Percentiles rank a stretch among this genome's conserved stretches.
These are phyloP conservation scores for Rhododendron henanense DNA, from an alignment of 148 eudicot species.

Conservation along the genomic window DNA sequence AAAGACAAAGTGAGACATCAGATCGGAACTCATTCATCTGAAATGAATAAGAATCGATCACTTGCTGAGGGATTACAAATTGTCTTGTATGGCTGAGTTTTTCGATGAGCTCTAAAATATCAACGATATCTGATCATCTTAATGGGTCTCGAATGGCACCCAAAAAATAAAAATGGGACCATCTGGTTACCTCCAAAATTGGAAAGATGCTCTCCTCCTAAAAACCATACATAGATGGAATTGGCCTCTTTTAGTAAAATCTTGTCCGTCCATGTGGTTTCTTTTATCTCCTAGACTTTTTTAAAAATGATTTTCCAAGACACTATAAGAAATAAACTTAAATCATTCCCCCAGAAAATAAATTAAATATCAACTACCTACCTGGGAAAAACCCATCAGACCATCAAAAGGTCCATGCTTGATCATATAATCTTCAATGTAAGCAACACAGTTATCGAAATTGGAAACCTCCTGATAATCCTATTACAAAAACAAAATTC, in stretches of 20 bases:
- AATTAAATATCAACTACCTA: neutral
- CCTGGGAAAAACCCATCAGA: conserved; percentile 40
- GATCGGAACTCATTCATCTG: neutral
- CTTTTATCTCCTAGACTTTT: neutral
- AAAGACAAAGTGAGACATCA: neutral
- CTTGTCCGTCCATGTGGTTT: neutral
- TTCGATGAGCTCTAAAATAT: neutral
- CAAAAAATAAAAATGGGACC: too few relatives aligned
- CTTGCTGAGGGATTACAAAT: too few relatives aligned
- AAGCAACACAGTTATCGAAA: conserved; percentile 30
- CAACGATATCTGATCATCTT: neutral
- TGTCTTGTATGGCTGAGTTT: too few relatives aligned
- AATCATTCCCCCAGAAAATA: neutral
- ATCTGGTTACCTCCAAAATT: too few relatives aligned
- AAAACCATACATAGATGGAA: too few relatives aligned
- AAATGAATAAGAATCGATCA: too few relatives aligned
- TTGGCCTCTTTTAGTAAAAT: neutral
- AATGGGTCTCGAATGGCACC: too few relatives aligned
- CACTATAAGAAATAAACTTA: neutral
- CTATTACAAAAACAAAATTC: neutral
- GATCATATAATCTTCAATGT: conserved; percentile 31
- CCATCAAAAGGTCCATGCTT: conserved; percentile 47
- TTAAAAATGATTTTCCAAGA: neutral
- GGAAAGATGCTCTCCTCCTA: too few relatives aligned
- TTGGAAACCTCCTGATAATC: conserved; percentile 9